A percentile compares a stretch with the other conserved stretches of the same genome.
Evolutionary conservation across 2,329 filamentous ascomycete species (phyloP).

Genomic region (Metarhizium sp.): DNA sequence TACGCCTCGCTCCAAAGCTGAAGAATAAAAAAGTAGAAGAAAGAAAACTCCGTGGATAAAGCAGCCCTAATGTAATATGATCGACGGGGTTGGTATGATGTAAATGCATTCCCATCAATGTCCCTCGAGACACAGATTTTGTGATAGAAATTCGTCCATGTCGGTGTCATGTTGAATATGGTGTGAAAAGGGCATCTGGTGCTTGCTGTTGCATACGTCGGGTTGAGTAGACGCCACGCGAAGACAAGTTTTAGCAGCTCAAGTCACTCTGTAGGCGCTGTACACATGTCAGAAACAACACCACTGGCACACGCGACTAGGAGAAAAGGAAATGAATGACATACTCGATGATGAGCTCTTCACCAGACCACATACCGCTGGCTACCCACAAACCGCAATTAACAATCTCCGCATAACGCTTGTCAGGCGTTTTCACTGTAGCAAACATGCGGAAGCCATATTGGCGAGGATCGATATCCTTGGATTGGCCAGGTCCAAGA

Average conservation of each 20-base stretch:
- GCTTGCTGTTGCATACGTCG: background rate
- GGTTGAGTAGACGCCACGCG: background rate
- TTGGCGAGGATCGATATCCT: conserved; percentile 30
- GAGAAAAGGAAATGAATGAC: conserved; percentile 8
- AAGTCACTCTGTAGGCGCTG: conserved; percentile 4
- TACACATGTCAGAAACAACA: background rate
- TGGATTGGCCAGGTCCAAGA: conserved; percentile 26
- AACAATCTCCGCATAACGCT: conserved; percentile 37
- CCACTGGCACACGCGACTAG: background rate
- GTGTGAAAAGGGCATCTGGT: background rate
- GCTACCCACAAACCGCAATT: conserved; percentile 42
- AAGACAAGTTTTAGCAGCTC: background rate
- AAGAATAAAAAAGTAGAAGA: background rate
- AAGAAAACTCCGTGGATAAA: background rate
- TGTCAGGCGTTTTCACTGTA: conserved; percentile 40
- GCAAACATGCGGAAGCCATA: conserved; percentile 41
- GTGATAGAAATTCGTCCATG: background rate
- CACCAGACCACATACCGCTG: conserved; percentile 35
- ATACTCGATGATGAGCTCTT: conserved; percentile 38
- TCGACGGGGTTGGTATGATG: background rate
- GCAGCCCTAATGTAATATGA: background rate
- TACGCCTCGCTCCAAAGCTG: background rate
- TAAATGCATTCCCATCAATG: background rate
- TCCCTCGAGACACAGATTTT: background rate
- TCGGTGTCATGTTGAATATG: background rate